Evolutionary conservation across 2,329 filamentous ascomycete species (phyloP), one percentile per base, ranked within the genome.

Genomic region (Aspergillus sp.): DNA sequence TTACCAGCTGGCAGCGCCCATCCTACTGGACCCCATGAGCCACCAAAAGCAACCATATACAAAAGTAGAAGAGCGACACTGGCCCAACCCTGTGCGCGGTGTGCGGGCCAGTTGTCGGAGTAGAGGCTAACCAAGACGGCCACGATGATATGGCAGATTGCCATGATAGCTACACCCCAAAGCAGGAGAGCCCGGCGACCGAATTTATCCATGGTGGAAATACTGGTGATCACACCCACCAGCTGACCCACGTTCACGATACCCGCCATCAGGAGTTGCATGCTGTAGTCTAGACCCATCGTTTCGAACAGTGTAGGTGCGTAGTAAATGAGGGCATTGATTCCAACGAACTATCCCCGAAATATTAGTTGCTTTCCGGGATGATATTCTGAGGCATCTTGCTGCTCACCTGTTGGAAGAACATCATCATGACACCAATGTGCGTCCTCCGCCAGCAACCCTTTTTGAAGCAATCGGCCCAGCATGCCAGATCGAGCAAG

Each of bases 31-130:
- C 82, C 84, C 83, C 85, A 89, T 0, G 81, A 82, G 0, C 80
- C 82, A 2, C 85, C 85, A 66, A 90, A 90, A 2, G 81, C 79
- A 21, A 88, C 74, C 70, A 89, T 85, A 69, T 88, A 89, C 47
- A 88, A 80, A 51, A 88, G 79, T n/a, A 87, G 76, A 64, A 87
- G 84, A 0, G 83, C 82, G 1, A 87, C 82, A n/a, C 78, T 81
- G 13, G 76, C 75, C 84, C 84, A 86, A 7, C 85, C 85, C 61
- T 82, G 79, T 0, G 77, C 71, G 3, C 76, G 72, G 67, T 87
- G 83, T 1, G 75, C 70, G 0, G 78, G 69, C 84, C 84, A 87
- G 61, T 82, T 73, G 21, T 79, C 66, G 10, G 77, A 79, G 69
- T 79, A 88, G 12, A 80, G 74, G 2, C 82, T 84, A 3, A 87